Percentiles rank a stretch among this genome's conserved stretches.
These are phyloP conservation scores for Chlorella sp. DNA, from an alignment of 139 green algal genomes.

Conservation along the genomic window DNA sequence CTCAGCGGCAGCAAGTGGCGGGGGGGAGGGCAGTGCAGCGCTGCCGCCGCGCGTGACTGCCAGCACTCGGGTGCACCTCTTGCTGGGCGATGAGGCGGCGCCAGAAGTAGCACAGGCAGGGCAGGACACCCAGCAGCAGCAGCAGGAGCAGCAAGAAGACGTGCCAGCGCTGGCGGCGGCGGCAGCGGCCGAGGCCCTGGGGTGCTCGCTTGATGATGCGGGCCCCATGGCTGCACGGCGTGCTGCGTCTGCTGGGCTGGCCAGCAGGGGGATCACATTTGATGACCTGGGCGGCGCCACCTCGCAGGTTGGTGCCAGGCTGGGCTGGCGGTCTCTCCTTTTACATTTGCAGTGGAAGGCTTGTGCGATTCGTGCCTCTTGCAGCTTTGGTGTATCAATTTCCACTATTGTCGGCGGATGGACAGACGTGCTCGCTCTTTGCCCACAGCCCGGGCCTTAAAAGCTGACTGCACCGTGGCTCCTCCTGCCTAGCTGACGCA, in stretches of 20 bases:
- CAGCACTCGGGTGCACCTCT: neutral
- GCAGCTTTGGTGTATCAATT: too few relatives aligned
- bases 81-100: slow-evolving; percentile 18
- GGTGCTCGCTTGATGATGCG: slow-evolving; percentile 20
- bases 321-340: neutral
- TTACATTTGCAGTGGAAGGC: too few relatives aligned
- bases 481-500: too few relatives aligned
- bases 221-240: slow-evolving; percentile 51
- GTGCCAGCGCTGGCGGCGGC: slow-evolving; percentile 3
- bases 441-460: neutral
- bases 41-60: neutral
- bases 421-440: too few relatives aligned
- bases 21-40: neutral
- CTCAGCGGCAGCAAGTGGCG: neutral
- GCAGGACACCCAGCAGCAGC: neutral
- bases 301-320: neutral
- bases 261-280: slow-evolving; percentile 28
- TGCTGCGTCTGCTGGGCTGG: slow-evolving; percentile 41
- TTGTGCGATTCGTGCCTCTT: neutral
- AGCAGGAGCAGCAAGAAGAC: slow-evolving; percentile 1
- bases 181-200: slow-evolving; percentile 2
- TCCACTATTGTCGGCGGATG: too few relatives aligned
- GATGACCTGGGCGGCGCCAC: slow-evolving; percentile 57
- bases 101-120: too few relatives aligned
- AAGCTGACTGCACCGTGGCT: too few relatives aligned